Evolutionary conservation across 495 filamentous ascomycete species (phyloP).

Genomic region (Oidiodendron maius): DNA sequence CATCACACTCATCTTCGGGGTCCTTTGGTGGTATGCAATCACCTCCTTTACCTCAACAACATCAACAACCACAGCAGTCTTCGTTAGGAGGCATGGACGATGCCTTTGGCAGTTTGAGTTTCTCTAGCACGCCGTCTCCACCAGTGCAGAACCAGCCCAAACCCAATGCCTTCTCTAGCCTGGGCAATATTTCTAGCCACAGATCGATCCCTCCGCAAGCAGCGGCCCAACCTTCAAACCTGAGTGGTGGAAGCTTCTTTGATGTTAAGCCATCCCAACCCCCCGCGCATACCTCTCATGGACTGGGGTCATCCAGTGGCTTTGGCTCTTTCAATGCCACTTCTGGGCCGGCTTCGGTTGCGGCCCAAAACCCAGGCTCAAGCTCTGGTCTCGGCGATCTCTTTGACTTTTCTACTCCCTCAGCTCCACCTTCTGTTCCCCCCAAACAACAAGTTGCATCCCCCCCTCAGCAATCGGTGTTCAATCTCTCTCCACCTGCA

Average conservation of each 20-base stretch:
- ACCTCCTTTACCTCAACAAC: slow-evolving; percentile 38
- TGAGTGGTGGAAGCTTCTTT: slow-evolving; percentile 74
- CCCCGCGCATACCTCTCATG: slow-evolving; percentile 32
- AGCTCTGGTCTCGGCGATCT: slow-evolving; percentile 61
- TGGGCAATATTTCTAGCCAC: slow-evolving; percentile 55
- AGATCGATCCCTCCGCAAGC: slow-evolving; percentile 35
- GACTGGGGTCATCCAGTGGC: slow-evolving; percentile 35
- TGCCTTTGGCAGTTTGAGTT: slow-evolving; percentile 79
- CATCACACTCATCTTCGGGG: slow-evolving; percentile 49
- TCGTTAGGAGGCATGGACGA: slow-evolving; percentile 75
- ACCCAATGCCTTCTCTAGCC: slow-evolving; percentile 67
- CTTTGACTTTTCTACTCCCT: slow-evolving; percentile 69
- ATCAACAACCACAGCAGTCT: slow-evolving; percentile 34
- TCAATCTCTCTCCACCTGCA: slow-evolving; percentile 66
- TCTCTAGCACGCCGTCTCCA: slow-evolving; percentile 51
- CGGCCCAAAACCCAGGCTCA: slow-evolving; percentile 21
- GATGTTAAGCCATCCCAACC: slow-evolving; percentile 57
- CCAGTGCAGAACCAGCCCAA: slow-evolving; percentile 51
- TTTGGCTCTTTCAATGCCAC: slow-evolving; percentile 26
- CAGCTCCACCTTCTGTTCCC: slow-evolving; percentile 34
- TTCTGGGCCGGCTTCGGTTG: slow-evolving; percentile 18
- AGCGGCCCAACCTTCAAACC: slow-evolving; percentile 33
- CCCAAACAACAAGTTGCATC: slow-evolving; percentile 38
- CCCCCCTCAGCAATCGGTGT: slow-evolving; percentile 52
- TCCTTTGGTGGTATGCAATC: slow-evolving; percentile 66